Conservation (phyloP, 2,329 filamentous ascomycete species). For the Fusarium veterinarium region DNA sequence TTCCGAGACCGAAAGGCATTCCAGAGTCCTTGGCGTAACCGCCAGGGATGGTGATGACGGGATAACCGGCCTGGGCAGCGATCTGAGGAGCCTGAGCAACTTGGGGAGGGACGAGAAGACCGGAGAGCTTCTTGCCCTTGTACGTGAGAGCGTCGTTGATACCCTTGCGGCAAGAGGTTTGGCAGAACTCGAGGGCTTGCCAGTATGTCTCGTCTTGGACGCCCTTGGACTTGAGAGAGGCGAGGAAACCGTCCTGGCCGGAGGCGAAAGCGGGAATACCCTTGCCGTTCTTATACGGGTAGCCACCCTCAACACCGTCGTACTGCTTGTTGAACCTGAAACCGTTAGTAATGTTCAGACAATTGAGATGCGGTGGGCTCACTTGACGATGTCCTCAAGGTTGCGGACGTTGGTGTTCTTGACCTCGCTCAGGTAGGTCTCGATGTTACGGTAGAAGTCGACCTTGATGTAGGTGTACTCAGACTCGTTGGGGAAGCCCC, state of each 20-base stretch:
- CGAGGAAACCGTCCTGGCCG: constrained; percentile 78
- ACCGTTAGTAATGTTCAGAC: constrained; percentile 46
- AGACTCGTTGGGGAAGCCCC: constrained; percentile 76
- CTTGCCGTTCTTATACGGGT: constrained; percentile 62
- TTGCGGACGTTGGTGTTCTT: constrained; percentile 69
- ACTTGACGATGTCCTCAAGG: constrained; percentile 74
- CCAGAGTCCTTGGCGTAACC: constrained; percentile 65
- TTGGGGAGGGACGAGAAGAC: constrained; percentile 75
- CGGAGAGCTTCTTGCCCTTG: constrained; percentile 63
- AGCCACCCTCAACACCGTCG: constrained; percentile 73
- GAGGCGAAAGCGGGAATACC: constrained; percentile 70
- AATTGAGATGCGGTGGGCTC: constrained; percentile 26
- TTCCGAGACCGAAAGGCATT: constrained; percentile 71
- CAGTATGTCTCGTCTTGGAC: constrained; percentile 73
- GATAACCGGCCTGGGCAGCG: constrained; percentile 81
- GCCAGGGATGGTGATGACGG: constrained; percentile 75
- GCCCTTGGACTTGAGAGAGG: constrained; percentile 70
- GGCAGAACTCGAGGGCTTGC: constrained; percentile 72
- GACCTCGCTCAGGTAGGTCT: constrained; percentile 70
- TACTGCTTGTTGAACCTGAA: constrained; percentile 73
- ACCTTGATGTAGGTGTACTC: constrained; percentile 80
- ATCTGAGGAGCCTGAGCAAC: constrained; percentile 76
- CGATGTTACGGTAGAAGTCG: constrained; percentile 73
- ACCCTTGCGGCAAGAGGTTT: constrained; percentile 69
- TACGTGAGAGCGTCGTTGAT: constrained; percentile 74